Percentiles rank a stretch among this genome's conserved stretches.
Evolutionary conservation across 2,329 filamentous ascomycete species (phyloP).

Genomic region (Elsinoe perseae): DNA sequence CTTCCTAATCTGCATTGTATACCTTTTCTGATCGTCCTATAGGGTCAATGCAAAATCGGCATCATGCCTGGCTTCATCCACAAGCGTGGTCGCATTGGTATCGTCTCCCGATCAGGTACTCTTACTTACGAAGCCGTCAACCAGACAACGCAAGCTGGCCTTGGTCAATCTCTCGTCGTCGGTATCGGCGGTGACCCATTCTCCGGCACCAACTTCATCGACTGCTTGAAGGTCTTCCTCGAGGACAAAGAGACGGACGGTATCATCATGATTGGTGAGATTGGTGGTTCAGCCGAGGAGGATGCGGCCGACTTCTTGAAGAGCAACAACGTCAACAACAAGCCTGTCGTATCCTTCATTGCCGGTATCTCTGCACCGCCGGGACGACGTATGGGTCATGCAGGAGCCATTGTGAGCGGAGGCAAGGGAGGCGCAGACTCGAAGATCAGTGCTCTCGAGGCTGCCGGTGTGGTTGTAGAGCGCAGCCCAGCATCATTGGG

Average conservation of each 20-base stretch:
- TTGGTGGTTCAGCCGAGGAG: slow-evolving; percentile 94
- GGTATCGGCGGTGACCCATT: slow-evolving; percentile 98
- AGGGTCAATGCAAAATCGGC: slow-evolving; percentile 98
- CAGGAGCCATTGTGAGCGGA: slow-evolving; percentile 93
- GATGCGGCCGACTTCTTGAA: slow-evolving; percentile 95
- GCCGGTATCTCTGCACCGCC: slow-evolving; percentile 96
- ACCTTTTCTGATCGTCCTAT: slow-evolving; percentile 8
- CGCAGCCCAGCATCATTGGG: slow-evolving; percentile 85
- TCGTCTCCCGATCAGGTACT: slow-evolving; percentile 95
- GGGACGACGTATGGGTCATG: slow-evolving; percentile 96
- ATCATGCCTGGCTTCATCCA: slow-evolving; percentile 99
- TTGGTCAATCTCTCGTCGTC: slow-evolving; percentile 95
- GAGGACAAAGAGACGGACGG: slow-evolving; percentile 94
- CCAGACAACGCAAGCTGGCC: slow-evolving; percentile 94
- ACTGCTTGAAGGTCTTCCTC: slow-evolving; percentile 95
- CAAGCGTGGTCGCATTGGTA: slow-evolving; percentile 97
- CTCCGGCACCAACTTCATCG: slow-evolving; percentile 98
- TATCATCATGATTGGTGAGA: slow-evolving; percentile 99
- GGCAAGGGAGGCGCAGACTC: slow-evolving; percentile 97
- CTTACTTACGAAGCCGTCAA: slow-evolving; percentile 99
- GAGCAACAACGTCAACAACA: slow-evolving; percentile 82
- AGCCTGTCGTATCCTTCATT: slow-evolving; percentile 97
- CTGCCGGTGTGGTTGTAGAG: slow-evolving; percentile 92
- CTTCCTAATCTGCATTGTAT: not conserved
- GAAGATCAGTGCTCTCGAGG: slow-evolving; percentile 92